Evolutionary conservation across 192 early-diverging fungal species (phyloP), one percentile per base, ranked within the genome.

Genomic region (Entomortierella chlamydospora): DNA sequence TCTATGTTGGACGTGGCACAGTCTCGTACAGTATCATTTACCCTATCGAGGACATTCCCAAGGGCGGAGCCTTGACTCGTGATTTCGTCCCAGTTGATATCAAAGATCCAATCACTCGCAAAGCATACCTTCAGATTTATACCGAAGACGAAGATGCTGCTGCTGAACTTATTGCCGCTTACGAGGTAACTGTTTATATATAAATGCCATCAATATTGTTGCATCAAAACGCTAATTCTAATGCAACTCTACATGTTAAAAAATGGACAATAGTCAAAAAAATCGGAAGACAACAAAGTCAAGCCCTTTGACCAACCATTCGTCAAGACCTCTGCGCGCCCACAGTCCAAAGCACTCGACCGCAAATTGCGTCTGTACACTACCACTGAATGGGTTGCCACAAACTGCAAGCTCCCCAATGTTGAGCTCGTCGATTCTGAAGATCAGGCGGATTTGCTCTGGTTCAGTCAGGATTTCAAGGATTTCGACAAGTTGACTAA

Each of bases 1-100:
- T 93, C 61, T 91, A 87, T 55, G 79, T 82, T 22, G 81, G 78
- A 22, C 84, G 83, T 7, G 83, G 72, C 28, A 88, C 88, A 43
- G 81, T 84, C 51, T 88, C 89, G 15, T 91, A 87, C 58, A 91
- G 87, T 70, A 76, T 93, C 45, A 53, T 93, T 54, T 93, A 88
- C 81, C 90, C 91, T 1, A 84, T 89, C 50, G 82, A 83, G 52
- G 50, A 84, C 18, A 87, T 93, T 22, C 29, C 49, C 3, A 60
- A 83, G 33, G 87, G 88, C 33, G 87, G 87, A 23, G 45, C 64
- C 1, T 68, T 91, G 43, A 84, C 86, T 3, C 83, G 88, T 64
- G 89, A 93, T 58, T 86, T 85, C 57, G 85, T 90, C 25, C 91
- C 91, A 12, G 82, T 70, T 5, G 84, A 86, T 79, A 81, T 92